These are phyloP conservation scores for Phytophthora parvispora DNA, from an alignment of 352 stramenopile species.

Conservation along the genomic window DNA sequence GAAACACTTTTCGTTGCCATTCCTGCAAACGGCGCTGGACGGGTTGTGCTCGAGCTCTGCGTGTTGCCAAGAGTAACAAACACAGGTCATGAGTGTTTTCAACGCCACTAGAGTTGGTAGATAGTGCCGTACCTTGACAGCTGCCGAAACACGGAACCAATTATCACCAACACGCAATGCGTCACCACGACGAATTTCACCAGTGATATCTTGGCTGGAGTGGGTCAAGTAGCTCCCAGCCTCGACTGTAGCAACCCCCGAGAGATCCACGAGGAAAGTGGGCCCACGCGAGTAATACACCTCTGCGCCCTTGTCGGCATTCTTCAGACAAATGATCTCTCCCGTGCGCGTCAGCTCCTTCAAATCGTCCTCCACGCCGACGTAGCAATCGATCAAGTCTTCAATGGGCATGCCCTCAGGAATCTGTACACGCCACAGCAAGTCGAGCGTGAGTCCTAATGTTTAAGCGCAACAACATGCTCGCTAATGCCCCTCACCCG, in stretches of 20 bases:
- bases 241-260: slow-evolving; percentile 77
- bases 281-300: slow-evolving; percentile 82
- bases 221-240: slow-evolving; percentile 76
- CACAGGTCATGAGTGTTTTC: neutral
- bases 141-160: slow-evolving; percentile 85
- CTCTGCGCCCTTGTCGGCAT: slow-evolving; percentile 77
- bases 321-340: slow-evolving; percentile 90
- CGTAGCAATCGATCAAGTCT: slow-evolving; percentile 88
- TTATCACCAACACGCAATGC: slow-evolving; percentile 81
- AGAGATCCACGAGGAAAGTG: slow-evolving; percentile 82
- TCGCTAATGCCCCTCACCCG: slow-evolving; percentile 44
- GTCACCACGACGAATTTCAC: slow-evolving; percentile 81
- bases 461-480: neutral
- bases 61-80: neutral
- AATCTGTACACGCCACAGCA: slow-evolving; percentile 49
- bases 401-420: slow-evolving; percentile 86
- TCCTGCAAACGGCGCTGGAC: slow-evolving; percentile 71
- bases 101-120: neutral
- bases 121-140: slow-evolving; percentile 58
- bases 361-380: slow-evolving; percentile 81
- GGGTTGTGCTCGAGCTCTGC: slow-evolving; percentile 71
- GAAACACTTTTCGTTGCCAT: slow-evolving; percentile 84
- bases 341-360: slow-evolving; percentile 77
- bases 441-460: neutral
- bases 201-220: slow-evolving; percentile 70